Base-by-base conservation (phyloP, 371 early-diverging fungal genomes). In the Haplosporangium sp. region DNA sequence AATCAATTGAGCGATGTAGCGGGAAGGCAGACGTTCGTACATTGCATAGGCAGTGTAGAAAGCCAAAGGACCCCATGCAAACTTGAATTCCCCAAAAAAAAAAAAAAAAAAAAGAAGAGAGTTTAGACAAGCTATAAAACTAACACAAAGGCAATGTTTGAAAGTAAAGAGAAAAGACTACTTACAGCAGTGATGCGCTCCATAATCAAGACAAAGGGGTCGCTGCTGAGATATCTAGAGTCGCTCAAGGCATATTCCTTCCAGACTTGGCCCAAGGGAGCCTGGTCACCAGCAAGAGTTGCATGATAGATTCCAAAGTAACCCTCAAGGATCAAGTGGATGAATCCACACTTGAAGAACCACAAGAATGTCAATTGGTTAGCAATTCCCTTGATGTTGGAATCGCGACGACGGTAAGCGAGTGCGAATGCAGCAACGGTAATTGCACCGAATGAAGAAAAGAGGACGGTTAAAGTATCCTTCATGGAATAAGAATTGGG, bases 161-260 rank as follows among this genome's bases (percentile, higher is more conserved):
- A 27, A 27, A 27, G 27, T 27, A 48, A 35, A 42, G 27, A 55
- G 17, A 48, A 48, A 48, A 11, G 48, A 48, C n/a, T 19, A 19
- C 87, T 85, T 86, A 95, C 93, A 27, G 93, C 93, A 19, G 98
- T 97, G 62, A 97, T 91, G n/a, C 86, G 84, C 85, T 97, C 98
- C 88, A 97, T 91, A 60, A 91, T 85, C 40, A 93, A 74, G 6
- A 96, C 91, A 65, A 94, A 90, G 9, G 92, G 84, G 67, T 98
- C 98, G 52, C 86, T 83, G 39, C 88, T 84, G 83, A 97, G 83
- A 78, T 98, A 98, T 37, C 97, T 85, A 11, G 96, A 96, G 82
- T 98, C 98, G 10, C 91, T 88, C 72, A 90, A 87, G 1, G 96
- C 85, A 81, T 98, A 98, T 84, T 98, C 97, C 85, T 96, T 95